Percentiles rank a stretch among this genome's conserved stretches.
These are phyloP conservation scores for Zymoseptoria brevis DNA, from an alignment of 2,329 filamentous ascomycete genomes.

Conservation along the genomic window DNA sequence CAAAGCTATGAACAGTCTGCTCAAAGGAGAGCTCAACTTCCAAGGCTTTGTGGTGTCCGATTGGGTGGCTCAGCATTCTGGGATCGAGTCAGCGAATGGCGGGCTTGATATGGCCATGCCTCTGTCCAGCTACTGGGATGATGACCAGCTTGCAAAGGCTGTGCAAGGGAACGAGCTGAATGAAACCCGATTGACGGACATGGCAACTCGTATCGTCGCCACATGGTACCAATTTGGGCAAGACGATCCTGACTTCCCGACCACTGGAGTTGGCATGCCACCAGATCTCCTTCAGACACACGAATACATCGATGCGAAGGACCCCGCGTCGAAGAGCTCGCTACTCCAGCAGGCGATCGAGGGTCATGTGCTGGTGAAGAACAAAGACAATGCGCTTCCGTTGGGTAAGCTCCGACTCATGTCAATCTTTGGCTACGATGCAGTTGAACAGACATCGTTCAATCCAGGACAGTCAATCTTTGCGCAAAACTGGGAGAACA, in stretches of 20 bases:
- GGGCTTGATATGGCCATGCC: constrained; percentile 67
- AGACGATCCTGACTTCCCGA: constrained; percentile 34
- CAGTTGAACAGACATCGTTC: constrained; percentile 25
- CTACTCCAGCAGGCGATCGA: constrained; percentile 53
- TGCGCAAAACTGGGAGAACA: constrained; percentile 21
- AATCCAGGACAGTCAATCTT: constrained; percentile 18
- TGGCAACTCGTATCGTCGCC: constrained; percentile 48
- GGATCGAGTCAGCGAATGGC: constrained; percentile 51
- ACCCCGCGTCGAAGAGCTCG: constrained; percentile 42
- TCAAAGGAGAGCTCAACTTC: constrained; percentile 68
- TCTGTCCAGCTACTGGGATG: constrained; percentile 28
- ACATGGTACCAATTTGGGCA: constrained; percentile 52
- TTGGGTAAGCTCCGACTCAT: constrained; percentile 44
- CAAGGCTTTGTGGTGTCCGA: constrained; percentile 65
- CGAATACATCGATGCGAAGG: constrained; percentile 46
- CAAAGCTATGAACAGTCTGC: constrained; percentile 58
- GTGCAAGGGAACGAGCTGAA: constrained; percentile 54
- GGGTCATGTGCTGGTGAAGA: constrained; percentile 59
- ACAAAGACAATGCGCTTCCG: constrained; percentile 48
- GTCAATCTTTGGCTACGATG: constrained; percentile 57
- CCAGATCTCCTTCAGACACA: constrained; percentile 44
- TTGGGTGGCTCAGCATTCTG: constrained; percentile 57
- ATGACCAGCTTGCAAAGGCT: constrained; percentile 43
- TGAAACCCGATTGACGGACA: constrained; percentile 51
- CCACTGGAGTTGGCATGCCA: constrained; percentile 45